Evolutionary conservation across 257 asterid genomes (phyloP).

Genomic region (Schizonepeta tenuifolia): DNA sequence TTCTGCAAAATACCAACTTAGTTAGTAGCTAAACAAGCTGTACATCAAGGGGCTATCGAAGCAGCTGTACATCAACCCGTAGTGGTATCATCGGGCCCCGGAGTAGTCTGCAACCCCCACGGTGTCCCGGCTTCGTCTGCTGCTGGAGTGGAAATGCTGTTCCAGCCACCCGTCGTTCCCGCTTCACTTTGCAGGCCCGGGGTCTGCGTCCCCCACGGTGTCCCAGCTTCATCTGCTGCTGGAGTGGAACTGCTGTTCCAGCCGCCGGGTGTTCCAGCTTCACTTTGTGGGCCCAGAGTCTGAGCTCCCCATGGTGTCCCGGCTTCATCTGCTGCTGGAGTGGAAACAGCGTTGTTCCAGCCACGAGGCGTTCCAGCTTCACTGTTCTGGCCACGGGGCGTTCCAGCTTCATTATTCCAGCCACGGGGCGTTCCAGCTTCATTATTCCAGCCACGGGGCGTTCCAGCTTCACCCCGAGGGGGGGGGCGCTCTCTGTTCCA

Average conservation of each 20-base stretch:
- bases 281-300: conserved; percentile 26
- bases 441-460: conserved; percentile 37
- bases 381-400: conserved; percentile 28
- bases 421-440: not conserved
- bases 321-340: conserved; percentile 22
- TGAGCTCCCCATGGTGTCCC: conserved; percentile 43
- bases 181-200: not conserved
- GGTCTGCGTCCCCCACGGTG: conserved; percentile 31
- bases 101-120: no score
- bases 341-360: conserved; percentile 33
- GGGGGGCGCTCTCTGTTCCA: conserved; percentile 52
- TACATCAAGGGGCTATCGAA: not conserved
- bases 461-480: conserved; percentile 41
- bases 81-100: no score
- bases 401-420: conserved; percentile 36
- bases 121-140: no score
- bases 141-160: no score
- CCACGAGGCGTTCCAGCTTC: conserved; percentile 30
- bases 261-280: conserved; percentile 34
- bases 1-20: not conserved
- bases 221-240: conserved; percentile 30
- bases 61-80: not conserved
- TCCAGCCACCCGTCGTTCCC: no score
- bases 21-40: not conserved
- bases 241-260: conserved; percentile 36